Evolutionary conservation across 257 asterid genomes (phyloP).

Genomic region (Dorcoceras hygrometricum): DNA sequence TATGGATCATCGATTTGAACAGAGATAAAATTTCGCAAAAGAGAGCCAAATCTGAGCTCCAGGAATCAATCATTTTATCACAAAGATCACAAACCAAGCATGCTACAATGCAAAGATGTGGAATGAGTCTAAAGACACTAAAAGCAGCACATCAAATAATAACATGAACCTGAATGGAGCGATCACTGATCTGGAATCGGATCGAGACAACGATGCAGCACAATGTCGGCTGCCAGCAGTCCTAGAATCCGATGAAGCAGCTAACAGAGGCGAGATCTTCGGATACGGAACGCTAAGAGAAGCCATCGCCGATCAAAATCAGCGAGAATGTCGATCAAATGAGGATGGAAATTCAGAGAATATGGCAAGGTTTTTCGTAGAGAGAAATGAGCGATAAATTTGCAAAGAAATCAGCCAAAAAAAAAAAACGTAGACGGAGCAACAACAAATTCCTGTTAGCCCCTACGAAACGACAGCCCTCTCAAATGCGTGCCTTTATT

Average conservation of each 20-base stretch:
- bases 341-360: conserved; percentile 5
- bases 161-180: conserved; percentile 28
- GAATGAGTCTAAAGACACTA: not conserved
- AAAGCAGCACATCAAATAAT: not conserved
- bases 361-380: conserved; percentile 23
- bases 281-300: conserved; percentile 47
- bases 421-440: conserved; percentile 12
- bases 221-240: conserved; percentile 19
- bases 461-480: conserved; percentile 30
- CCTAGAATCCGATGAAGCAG: conserved; percentile 34
- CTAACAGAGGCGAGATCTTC: conserved; percentile 34
- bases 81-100: not conserved
- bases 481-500: conserved; percentile 8
- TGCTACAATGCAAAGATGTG: not conserved
- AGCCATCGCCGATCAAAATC: conserved; percentile 38
- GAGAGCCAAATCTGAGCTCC: not conserved
- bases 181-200: conserved; percentile 30
- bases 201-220: conserved; percentile 36
- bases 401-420: conserved; percentile 26
- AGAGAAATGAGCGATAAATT: conserved; percentile 37
- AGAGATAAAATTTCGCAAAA: not conserved
- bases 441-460: no score
- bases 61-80: conserved; percentile 3
- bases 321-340: not conserved
- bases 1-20: not conserved